Base-by-base conservation (phyloP, 208 protist species). In the Wallacemonas sp. region DNA sequence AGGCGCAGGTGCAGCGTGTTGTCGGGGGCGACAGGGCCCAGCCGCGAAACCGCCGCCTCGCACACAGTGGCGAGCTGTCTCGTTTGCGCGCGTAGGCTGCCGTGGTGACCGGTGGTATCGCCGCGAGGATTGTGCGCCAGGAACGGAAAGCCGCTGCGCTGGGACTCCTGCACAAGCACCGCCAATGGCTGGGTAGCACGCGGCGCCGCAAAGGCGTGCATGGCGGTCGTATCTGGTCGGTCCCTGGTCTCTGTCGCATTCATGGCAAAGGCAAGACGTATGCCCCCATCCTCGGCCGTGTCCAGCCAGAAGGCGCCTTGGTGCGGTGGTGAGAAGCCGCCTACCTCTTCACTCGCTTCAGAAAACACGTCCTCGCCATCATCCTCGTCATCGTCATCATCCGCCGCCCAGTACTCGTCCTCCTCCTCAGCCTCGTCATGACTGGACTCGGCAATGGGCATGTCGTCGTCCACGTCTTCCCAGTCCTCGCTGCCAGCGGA, bases 311-410 rank as follows among this genome's bases (percentile, higher is more conserved):
- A 57, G 15, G 50, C 50, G 1, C 41, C 41, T 12, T 12, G 41
- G 41, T 46, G 10, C 17, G 5, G 5, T 5, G 17, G 17, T 12
- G 17, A 46, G 41, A 26, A 12, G 41, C 9, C 41, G 10, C 17
- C 32, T 24, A 34, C 29, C 5, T 8, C 32, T 44, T 61, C 54
- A 13, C 15, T 44, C 9, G 9, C 19, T 15, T 61, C 54, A 4
- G 32, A 26, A 42, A 61, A 24, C 15, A 46, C 50, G 32, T 57
- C 26, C 50, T 39, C 17, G 27, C 13, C 45, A 19, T n/a, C 21
- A 27, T 58, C n/a, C 22, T 68, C 63, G 3, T 60, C 63, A 19
- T 68, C 63, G 13, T 68, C 50, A 15, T 33, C 45, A 29, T 53
- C 60, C 8, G 17, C 34, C 30, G 5, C 37, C 6, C 38, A 29